These are phyloP conservation scores for Thraustotheca clavata DNA, from an alignment of 352 stramenopile genomes.

Conservation along the genomic window DNA sequence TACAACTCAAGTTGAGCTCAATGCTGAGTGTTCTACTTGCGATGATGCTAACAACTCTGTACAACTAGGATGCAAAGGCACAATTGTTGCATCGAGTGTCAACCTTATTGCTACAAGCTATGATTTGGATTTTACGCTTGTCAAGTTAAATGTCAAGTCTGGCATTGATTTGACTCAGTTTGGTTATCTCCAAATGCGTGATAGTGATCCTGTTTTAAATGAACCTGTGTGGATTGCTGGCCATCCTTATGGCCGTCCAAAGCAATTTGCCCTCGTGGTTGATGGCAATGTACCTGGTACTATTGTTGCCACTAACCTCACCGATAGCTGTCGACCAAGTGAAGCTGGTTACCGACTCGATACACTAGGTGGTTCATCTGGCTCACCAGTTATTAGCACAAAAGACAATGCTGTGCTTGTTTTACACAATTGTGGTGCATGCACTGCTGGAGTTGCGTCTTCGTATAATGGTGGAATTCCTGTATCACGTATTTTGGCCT, in stretches of 20 bases:
- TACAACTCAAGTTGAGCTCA: conserved; percentile 46
- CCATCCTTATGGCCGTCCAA: conserved; percentile 48
- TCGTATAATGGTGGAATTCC: conserved; percentile 76
- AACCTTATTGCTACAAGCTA: conserved; percentile 35
- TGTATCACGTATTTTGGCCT: conserved; percentile 43
- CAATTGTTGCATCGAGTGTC: conserved; percentile 33
- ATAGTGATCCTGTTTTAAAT: conserved; percentile 25
- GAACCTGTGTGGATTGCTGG: conserved; percentile 48
- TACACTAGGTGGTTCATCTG: conserved; percentile 59
- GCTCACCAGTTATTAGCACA: conserved; percentile 50
- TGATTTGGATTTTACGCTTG: conserved; percentile 48
- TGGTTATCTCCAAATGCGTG: conserved; percentile 47
- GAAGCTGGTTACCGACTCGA: conserved; percentile 66
- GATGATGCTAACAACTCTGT: conserved; percentile 26
- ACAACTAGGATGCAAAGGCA: conserved; percentile 36
- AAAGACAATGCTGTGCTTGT: conserved; percentile 53
- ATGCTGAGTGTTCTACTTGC: conserved; percentile 29
- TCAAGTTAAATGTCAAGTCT: conserved; percentile 44
- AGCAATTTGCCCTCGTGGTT: conserved; percentile 50
- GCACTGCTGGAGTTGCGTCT: conserved; percentile 20
- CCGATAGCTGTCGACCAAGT: conserved; percentile 32
- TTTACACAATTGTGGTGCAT: conserved; percentile 69
- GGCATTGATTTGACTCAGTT: conserved; percentile 33
- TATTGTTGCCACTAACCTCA: conserved; percentile 35
- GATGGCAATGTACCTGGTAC: conserved; percentile 28